A percentile compares a stretch with the other conserved stretches of the same genome.
phyloP scores from a whole-genome alignment of 129 eudicot species.

The Artemisia annua region DNA sequence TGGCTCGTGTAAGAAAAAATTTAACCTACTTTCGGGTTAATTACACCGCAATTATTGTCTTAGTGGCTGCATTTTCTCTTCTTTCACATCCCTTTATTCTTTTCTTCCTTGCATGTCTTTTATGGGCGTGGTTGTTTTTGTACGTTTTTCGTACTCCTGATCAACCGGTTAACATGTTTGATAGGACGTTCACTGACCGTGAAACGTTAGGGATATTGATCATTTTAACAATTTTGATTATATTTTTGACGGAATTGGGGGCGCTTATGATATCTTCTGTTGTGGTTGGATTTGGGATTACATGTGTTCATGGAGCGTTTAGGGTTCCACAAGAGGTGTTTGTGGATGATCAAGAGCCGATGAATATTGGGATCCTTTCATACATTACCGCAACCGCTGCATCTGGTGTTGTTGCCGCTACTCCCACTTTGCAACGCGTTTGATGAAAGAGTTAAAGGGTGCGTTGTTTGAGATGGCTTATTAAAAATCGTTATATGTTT shows the following conservation, averaged over 20 bases:
- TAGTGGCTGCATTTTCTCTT: conserved; percentile 51
- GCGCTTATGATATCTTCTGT: conserved; percentile 59
- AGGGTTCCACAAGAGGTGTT: conserved; percentile 77
- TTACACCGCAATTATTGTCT: conserved; percentile 46
- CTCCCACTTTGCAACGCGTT: conserved; percentile 26
- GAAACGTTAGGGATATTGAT: conserved; percentile 56
- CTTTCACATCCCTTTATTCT: conserved; percentile 69
- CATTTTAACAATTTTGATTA: conserved; percentile 36
- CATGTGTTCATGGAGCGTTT: conserved; percentile 56
- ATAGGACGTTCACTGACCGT: conserved; percentile 52
- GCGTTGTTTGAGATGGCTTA: background rate
- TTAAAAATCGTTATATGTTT: too few relatives aligned
- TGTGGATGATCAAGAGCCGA: conserved; percentile 51
- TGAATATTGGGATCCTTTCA: conserved; percentile 27
- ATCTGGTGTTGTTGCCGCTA: background rate
- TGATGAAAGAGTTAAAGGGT: conserved; percentile 1
- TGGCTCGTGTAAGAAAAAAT: conserved; percentile 62
- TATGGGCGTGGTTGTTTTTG: conserved; percentile 64
- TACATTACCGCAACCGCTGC: conserved; percentile 18
- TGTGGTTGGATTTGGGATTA: conserved; percentile 49
- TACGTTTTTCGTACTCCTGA: conserved; percentile 81
- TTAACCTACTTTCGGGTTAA: conserved; percentile 65
- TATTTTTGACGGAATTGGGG: conserved; percentile 68
- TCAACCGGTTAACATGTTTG: conserved; percentile 52
- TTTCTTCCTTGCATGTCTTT: conserved; percentile 52